A percentile compares a stretch with the other conserved stretches of the same genome.
Evolutionary conservation across 768 basidiomycete genomes (phyloP).

Genomic region (Suillus spraguei): DNA sequence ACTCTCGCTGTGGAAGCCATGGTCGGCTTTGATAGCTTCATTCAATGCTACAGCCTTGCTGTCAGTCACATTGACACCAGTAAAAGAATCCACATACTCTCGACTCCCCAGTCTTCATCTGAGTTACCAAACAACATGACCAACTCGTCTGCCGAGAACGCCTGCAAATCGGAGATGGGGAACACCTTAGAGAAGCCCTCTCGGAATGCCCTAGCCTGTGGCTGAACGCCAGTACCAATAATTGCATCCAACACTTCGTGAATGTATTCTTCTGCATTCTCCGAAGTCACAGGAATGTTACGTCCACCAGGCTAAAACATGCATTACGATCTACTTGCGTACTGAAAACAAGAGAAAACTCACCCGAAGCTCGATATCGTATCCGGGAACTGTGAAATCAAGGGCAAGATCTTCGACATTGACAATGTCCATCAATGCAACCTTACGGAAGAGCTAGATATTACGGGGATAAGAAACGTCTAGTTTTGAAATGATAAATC

Average conservation of each 20-base stretch:
- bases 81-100: constrained; percentile 60
- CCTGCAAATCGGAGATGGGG: constrained; percentile 85
- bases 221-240: constrained; percentile 74
- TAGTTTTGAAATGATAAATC: neutral
- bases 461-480: constrained; percentile 1
- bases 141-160: constrained; percentile 94
- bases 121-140: constrained; percentile 94
- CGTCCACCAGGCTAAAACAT: constrained; percentile 69
- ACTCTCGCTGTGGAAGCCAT: constrained; percentile 96
- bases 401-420: constrained; percentile 86
- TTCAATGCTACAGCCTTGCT: constrained; percentile 61
- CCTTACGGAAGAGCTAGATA: constrained; percentile 53
- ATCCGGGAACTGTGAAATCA: constrained; percentile 97
- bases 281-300: constrained; percentile 78
- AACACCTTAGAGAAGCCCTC: constrained; percentile 97
- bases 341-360: constrained; percentile 24
- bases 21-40: constrained; percentile 94
- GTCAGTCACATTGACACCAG: constrained; percentile 10
- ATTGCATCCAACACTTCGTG: constrained; percentile 86
- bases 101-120: constrained; percentile 95
- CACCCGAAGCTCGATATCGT: constrained; percentile 89
- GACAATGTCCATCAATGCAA: constrained; percentile 59
- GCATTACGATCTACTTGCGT: neutral
- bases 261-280: constrained; percentile 90
- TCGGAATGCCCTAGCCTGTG: constrained; percentile 88